Conservation (phyloP, 129 eudicot genomes). For the Flaveria trinervia region DNA sequence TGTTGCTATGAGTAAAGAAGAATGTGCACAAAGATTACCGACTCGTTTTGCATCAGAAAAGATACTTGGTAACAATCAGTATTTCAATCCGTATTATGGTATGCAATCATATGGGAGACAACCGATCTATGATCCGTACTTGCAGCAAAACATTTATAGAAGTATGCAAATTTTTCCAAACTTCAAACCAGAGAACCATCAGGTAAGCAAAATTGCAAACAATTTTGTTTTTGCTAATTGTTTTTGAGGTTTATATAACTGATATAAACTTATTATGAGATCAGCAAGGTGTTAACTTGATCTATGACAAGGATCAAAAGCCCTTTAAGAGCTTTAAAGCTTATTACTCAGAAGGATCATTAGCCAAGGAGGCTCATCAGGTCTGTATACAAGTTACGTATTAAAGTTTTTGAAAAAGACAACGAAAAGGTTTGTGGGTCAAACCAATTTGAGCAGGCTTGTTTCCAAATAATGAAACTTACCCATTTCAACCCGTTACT, state of each 20-base stretch:
- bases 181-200: constrained; percentile 19
- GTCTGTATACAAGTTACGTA: neutral
- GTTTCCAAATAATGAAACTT: neutral
- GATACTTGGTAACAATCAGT: constrained; percentile 6
- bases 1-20: constrained; percentile 39
- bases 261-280: neutral
- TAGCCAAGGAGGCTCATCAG: constrained; percentile 23
- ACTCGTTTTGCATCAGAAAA: constrained; percentile 23
- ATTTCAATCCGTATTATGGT: constrained; percentile 18
- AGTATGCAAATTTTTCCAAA: constrained; percentile 23
- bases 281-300: constrained; percentile 28
- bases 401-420: neutral
- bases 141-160: constrained; percentile 24
- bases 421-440: neutral
- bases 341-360: constrained; percentile 19
- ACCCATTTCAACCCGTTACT: too few species aligned
- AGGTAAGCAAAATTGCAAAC: constrained; percentile 19
- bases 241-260: neutral
- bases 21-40: constrained; percentile 21
- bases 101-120: constrained; percentile 18
- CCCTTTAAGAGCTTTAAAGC: constrained; percentile 3
- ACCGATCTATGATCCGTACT: constrained; percentile 27
- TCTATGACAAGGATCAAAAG: constrained; percentile 24
- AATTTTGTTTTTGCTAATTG: neutral
- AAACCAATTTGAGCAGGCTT: neutral